These are phyloP conservation scores for Aspergillus calidoustus DNA, from an alignment of 2,329 filamentous ascomycete genomes.

Conservation along the genomic window DNA sequence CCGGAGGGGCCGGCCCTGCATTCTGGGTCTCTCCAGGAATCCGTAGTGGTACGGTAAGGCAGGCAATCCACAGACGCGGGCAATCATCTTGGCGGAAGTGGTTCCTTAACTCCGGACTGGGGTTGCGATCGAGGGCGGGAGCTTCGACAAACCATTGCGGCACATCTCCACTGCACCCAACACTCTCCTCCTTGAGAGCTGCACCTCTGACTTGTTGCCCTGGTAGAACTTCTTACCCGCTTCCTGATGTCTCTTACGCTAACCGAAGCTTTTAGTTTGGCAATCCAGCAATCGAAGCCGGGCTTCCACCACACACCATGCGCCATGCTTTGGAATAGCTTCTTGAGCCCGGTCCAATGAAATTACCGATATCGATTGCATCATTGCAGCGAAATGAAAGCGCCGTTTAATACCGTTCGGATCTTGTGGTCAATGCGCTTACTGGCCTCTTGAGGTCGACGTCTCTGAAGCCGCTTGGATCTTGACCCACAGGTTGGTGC, in stretches of 20 bases:
- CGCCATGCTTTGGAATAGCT: constrained; percentile 21
- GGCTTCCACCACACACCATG: constrained; percentile 9
- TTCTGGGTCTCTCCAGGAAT: constrained; percentile 23
- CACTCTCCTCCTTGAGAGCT: background rate
- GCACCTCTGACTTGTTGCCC: background rate
- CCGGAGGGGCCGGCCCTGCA: constrained; percentile 37
- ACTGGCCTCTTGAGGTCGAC: constrained; percentile 16
- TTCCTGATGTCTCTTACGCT: background rate
- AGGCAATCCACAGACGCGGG: constrained; percentile 8
- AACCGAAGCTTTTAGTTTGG: background rate
- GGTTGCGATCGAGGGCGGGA: background rate
- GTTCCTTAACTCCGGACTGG: background rate
- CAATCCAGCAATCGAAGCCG: constrained; percentile 1
- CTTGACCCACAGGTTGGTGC: constrained; percentile 10
- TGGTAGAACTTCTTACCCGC: background rate
- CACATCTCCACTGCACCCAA: background rate
- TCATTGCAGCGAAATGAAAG: constrained; percentile 25
- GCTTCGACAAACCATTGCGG: background rate
- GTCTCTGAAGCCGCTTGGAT: constrained; percentile 11
- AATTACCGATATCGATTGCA: constrained; percentile 13
- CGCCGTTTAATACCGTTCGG: constrained; percentile 1
- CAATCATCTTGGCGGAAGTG: constrained; percentile 3
- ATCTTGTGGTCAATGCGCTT: constrained; percentile 17
- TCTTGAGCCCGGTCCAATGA: constrained; percentile 2
- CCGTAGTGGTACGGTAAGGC: constrained; percentile 24